phyloP scores from a whole-genome alignment of 306 rosid species.

The Gillenia trifoliata region DNA sequence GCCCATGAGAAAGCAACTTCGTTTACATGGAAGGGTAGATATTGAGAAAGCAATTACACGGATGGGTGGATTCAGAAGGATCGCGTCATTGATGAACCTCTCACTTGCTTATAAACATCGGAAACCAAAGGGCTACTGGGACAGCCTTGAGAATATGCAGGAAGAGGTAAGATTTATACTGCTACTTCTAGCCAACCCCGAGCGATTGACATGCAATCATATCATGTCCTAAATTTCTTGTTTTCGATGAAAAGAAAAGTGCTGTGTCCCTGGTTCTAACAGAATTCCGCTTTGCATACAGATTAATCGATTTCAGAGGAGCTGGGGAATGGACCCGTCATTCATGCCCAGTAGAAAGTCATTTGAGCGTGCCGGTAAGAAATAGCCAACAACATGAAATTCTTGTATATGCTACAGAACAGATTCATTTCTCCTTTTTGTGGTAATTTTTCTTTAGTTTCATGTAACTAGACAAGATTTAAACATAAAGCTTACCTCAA shows the following conservation, averaged over 20 bases:
- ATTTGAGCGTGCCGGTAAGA: slow-evolving; percentile 88
- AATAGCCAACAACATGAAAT: neutral
- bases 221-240: neutral
- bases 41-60: slow-evolving; percentile 85
- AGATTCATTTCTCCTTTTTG: neutral
- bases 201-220: neutral
- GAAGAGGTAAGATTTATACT: slow-evolving; percentile 41
- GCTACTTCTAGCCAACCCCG: neutral
- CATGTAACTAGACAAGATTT: neutral
- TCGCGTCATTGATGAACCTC: slow-evolving; percentile 73
- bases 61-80: slow-evolving; percentile 88
- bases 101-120: slow-evolving; percentile 82
- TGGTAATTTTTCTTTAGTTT: neutral
- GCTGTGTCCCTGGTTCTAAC: neutral
- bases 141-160: slow-evolving; percentile 64
- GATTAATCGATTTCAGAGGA: slow-evolving; percentile 77
- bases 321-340: slow-evolving; percentile 93
- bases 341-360: slow-evolving; percentile 93
- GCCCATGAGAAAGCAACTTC: slow-evolving; percentile 95
- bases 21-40: slow-evolving; percentile 73
- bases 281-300: slow-evolving; percentile 27
- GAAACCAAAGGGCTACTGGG: slow-evolving; percentile 95
- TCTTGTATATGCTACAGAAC: neutral
- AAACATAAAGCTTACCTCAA: neutral
- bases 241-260: neutral